These are phyloP conservation scores for Botryotinia calthae DNA, from an alignment of 2,329 filamentous ascomycete genomes.

Conservation along the genomic window DNA sequence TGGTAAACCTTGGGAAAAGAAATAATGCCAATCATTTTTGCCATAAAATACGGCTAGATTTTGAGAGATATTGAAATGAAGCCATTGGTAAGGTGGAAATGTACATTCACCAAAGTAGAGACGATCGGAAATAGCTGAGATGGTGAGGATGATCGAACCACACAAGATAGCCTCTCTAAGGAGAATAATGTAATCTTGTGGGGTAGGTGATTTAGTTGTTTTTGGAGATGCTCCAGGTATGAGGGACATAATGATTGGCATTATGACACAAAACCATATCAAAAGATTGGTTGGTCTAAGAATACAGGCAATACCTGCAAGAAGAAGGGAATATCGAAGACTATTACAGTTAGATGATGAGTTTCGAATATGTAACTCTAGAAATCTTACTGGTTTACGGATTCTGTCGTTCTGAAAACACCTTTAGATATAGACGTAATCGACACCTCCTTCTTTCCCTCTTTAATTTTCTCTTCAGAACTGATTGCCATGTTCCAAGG, in stretches of 20 bases:
- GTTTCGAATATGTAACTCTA: not conserved
- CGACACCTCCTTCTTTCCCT: not conserved
- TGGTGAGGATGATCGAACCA: constrained; percentile 56
- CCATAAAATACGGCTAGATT: constrained; percentile 92
- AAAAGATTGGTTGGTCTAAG: constrained; percentile 86
- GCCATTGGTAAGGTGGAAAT: constrained; percentile 81
- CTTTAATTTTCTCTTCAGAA: not conserved
- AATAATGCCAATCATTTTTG: constrained; percentile 87
- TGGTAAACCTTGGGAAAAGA: constrained; percentile 84
- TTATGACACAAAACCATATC: constrained; percentile 72
- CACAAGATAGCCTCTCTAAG: constrained; percentile 64
- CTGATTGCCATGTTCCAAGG: constrained; percentile 70
- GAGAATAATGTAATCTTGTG: constrained; percentile 48
- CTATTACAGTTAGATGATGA: constrained; percentile 38
- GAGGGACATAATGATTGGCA: constrained; percentile 49
- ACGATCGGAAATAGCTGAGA: constrained; percentile 68
- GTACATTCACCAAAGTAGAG: constrained; percentile 83
- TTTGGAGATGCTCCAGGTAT: constrained; percentile 42
- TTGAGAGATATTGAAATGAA: constrained; percentile 87
- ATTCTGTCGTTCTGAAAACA: constrained; percentile 32
- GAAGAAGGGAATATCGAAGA: constrained; percentile 62
- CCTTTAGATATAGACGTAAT: not conserved
- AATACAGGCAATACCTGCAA: constrained; percentile 80
- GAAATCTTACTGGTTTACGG: constrained; percentile 38
- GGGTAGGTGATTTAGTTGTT: constrained; percentile 12